phyloP scores from a whole-genome alignment of 768 basidiomycete species.

The Rhodosporidiobolus sp. region DNA sequence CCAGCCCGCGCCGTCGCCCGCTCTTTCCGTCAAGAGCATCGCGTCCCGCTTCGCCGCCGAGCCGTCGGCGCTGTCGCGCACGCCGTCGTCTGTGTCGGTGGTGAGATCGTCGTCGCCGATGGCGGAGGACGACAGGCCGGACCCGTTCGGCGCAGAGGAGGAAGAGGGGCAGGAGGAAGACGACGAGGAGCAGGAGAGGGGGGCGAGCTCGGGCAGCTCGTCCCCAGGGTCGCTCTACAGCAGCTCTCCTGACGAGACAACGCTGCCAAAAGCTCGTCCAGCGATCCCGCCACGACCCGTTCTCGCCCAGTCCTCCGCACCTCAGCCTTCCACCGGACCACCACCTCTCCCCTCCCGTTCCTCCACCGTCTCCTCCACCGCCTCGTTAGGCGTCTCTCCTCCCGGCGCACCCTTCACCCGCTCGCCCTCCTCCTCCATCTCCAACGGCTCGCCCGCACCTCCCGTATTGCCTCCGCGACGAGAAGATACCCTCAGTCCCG shows the following conservation, averaged over 20 bases:
- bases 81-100: background rate
- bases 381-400: background rate
- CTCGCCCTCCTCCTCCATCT: constrained; percentile 7
- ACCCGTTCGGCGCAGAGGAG: background rate
- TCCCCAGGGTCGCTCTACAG: constrained; percentile 8
- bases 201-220: background rate
- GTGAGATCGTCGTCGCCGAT: background rate
- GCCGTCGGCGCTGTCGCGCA: background rate
- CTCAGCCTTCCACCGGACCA: background rate
- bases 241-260: constrained; percentile 6
- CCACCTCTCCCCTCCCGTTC: constrained; percentile 16
- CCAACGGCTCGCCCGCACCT: constrained; percentile 3
- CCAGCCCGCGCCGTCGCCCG: background rate
- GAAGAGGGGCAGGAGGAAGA: background rate
- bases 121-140: background rate
- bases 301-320: background rate
- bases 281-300: constrained; percentile 26
- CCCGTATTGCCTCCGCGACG: background rate
- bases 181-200: background rate
- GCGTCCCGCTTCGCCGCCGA: constrained; percentile 19
- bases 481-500: background rate
- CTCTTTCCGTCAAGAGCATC: constrained; percentile 14
- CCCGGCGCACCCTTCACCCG: no score
- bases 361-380: constrained; percentile 8
- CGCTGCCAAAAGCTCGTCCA: constrained; percentile 2